Evolutionary conservation across 139 green algal genomes (phyloP), one percentile per base, ranked within the genome.

Genomic region (Chlamydomonas asymmetrica): DNA sequence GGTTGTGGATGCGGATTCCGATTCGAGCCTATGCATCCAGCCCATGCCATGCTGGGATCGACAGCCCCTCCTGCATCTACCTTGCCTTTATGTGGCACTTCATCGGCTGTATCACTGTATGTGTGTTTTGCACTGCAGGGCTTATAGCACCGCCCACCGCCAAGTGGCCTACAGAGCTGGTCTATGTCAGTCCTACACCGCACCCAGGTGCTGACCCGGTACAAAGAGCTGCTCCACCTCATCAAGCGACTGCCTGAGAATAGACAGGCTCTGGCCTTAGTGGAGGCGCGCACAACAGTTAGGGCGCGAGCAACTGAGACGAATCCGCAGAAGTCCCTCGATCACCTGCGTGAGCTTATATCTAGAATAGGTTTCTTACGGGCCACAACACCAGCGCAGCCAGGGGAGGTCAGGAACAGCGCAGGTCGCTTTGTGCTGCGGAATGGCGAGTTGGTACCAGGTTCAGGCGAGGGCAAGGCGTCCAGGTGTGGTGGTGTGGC

Each of bases 341-440:
- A 80, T 7, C 50, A 84, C 49, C 35, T 74, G 23, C 75, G 75
- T 5, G 82, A 84, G 60, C 74, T 84, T 4, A 66, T 48, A 4
- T 78, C 82, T 0, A 72, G 38, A 10, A 75, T 88, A 25, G 68
- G 59, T 2, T 88, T 73, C 35, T 41, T 88, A 48, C 63, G 78
- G 1, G 75, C 84, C 23, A 68, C 70, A 1, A 84, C 82, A 13
- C 82, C 82, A 1, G 75, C 75, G 60, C 63, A 29, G 35, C 64
- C 78, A 22, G 76, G 76, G 1, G 82, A 84, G 32, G 40, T 80
- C 23, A 27, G 57, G 0, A 45, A 64, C 10, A 76, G 73, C 40
- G 49, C 48, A n/a, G n/a, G n/a, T n/a, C n/a, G n/a, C 8, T 87
- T 75, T 35, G 73, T 87, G 7, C 23, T 84, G 22, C 63, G 82